phyloP scores from a whole-genome alignment of 225 moss, liverwort and hornwort species.

The Sphagnum contortum region DNA sequence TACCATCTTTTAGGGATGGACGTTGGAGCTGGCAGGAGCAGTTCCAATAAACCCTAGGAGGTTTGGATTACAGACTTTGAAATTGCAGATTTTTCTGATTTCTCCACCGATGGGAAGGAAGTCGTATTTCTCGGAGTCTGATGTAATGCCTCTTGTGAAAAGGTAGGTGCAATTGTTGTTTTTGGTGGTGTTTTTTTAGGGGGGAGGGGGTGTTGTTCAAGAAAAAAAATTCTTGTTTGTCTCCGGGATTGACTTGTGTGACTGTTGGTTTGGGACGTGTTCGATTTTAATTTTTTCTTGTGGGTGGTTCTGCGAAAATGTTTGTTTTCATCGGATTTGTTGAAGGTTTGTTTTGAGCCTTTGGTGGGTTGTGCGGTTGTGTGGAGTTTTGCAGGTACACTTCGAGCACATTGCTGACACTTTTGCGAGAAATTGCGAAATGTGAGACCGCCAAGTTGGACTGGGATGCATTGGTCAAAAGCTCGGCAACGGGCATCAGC shows the following conservation, averaged over 20 bases:
- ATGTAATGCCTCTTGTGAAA: constrained; percentile 1
- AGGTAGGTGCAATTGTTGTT: background rate
- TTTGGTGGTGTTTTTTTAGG: background rate
- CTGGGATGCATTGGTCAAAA: constrained; percentile 52
- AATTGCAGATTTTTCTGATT: too few relatives aligned
- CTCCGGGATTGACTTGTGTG: background rate
- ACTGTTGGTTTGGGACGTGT: background rate
- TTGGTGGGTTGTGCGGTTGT: too few relatives aligned
- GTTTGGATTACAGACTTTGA: too few relatives aligned
- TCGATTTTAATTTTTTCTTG: background rate
- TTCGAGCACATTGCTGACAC: constrained; percentile 64
- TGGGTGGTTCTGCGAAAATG: background rate
- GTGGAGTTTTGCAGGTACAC: constrained; percentile 39
- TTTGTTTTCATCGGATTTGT: too few relatives aligned
- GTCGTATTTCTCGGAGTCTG: background rate
- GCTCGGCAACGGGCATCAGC: constrained; percentile 58
- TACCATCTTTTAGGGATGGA: too few relatives aligned
- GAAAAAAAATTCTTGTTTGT: background rate
- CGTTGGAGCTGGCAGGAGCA: too few relatives aligned
- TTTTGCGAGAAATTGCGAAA: constrained; percentile 78
- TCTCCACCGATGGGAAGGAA: background rate
- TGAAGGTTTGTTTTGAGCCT: too few relatives aligned
- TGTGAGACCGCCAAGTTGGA: constrained; percentile 65
- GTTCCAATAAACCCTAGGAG: too few relatives aligned
- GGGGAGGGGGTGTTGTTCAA: background rate